Conservation (phyloP, 1,284 basidiomycete species). For the Volvariella surrecta region DNA sequence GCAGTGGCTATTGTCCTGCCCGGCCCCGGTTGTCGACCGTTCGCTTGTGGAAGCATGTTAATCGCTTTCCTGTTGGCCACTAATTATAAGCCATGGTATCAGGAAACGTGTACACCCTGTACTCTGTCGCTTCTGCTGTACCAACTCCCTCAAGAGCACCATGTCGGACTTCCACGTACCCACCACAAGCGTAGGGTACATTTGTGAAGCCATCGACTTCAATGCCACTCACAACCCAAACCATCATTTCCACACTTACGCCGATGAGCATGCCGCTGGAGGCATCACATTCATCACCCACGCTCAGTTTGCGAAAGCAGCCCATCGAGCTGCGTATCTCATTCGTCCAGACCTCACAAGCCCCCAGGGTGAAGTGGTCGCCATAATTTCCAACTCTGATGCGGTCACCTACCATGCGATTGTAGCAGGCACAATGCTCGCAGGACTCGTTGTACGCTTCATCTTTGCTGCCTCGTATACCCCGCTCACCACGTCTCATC, state of each 20-base stretch:
- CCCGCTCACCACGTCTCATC: neutral
- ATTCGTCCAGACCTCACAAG: constrained; percentile 15
- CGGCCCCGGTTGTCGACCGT: too few relatives aligned
- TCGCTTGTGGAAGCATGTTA: too few relatives aligned
- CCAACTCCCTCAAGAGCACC: too few relatives aligned
- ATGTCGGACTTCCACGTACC: too few relatives aligned
- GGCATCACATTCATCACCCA: constrained; percentile 14
- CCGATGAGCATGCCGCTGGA: constrained; percentile 10
- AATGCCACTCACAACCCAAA: constrained; percentile 19
- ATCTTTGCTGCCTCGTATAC: neutral
- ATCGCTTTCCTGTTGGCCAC: too few relatives aligned
- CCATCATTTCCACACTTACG: constrained; percentile 15
- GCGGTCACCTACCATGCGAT: constrained; percentile 24
- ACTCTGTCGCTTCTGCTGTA: too few relatives aligned
- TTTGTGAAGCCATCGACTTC: constrained; percentile 22
- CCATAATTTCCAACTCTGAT: constrained; percentile 25
- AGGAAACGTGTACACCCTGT: too few relatives aligned
- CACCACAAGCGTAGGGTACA: too few relatives aligned
- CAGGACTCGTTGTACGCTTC: constrained; percentile 20
- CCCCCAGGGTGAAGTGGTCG: constrained; percentile 19
- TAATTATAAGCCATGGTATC: too few relatives aligned
- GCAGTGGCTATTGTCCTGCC: too few relatives aligned
- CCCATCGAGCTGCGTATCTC: constrained; percentile 16
- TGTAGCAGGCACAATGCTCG: constrained; percentile 17
- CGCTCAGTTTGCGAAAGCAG: constrained; percentile 23